phyloP scores from a whole-genome alignment of 2,329 filamentous ascomycete genomes.

The Ceratocystis ficicola region DNA sequence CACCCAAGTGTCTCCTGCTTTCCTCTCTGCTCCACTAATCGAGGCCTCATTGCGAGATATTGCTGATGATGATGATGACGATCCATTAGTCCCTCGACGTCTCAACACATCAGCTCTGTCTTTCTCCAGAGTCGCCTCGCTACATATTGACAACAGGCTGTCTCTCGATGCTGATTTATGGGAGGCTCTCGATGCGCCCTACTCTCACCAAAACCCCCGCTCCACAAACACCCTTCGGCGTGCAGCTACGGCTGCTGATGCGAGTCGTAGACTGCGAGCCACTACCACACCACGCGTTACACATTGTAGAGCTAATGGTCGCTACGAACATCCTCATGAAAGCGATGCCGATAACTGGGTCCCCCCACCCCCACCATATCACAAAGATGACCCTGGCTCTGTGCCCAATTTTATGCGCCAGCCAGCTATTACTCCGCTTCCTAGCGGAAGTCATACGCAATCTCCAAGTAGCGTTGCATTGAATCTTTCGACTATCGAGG shows the following conservation, averaged over 20 bases:
- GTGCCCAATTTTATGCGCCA: constrained; percentile 45
- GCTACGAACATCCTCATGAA: constrained; percentile 65
- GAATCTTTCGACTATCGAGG: background rate
- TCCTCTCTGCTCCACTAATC: background rate
- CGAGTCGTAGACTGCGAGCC: constrained; percentile 53
- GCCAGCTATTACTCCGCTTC: constrained; percentile 32
- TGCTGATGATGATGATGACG: constrained; percentile 31
- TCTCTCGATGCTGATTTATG: constrained; percentile 22
- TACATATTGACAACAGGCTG: constrained; percentile 15
- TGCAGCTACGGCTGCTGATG: constrained; percentile 64
- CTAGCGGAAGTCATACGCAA: constrained; percentile 23
- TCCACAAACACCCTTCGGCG: constrained; percentile 58
- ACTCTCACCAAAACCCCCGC: constrained; percentile 59
- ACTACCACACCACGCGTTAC: constrained; percentile 43
- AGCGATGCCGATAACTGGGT: constrained; percentile 85
- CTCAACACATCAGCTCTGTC: constrained; percentile 25
- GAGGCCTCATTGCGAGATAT: background rate
- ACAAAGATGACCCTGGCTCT: constrained; percentile 49
- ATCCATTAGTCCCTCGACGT: constrained; percentile 42
- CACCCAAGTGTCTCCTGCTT: background rate
- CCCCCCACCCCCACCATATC: constrained; percentile 71
- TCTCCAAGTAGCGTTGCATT: constrained; percentile 7
- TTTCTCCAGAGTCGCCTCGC: background rate
- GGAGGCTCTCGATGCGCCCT: constrained; percentile 56
- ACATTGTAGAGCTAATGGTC: constrained; percentile 57